Conservation (phyloP, 2,329 filamentous ascomycete genomes). For the Penicillium sp. region DNA sequence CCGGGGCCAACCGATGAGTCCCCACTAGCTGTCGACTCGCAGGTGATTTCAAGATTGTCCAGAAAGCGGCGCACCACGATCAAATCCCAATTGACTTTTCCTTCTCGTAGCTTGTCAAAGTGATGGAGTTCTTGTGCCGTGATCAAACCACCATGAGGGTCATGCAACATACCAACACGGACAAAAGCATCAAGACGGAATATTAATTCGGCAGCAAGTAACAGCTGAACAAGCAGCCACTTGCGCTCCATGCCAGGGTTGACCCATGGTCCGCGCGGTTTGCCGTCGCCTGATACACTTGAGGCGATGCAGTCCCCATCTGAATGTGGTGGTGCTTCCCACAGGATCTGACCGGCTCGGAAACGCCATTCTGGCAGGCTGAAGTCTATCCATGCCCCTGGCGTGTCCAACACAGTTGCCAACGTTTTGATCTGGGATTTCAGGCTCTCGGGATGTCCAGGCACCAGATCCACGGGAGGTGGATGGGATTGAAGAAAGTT, state of each 20-base stretch:
- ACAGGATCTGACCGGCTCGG: constrained; percentile 47
- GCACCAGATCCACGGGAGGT: constrained; percentile 22
- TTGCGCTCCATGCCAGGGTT: constrained; percentile 46
- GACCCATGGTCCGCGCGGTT: constrained; percentile 23
- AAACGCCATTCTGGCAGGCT: constrained; percentile 48
- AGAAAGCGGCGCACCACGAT: constrained; percentile 53
- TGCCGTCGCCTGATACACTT: constrained; percentile 2
- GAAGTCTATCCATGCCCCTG: constrained; percentile 49
- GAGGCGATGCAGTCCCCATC: constrained; percentile 34
- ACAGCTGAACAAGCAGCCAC: constrained; percentile 54
- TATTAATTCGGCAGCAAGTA: constrained; percentile 54
- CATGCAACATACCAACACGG: constrained; percentile 41
- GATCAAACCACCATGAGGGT: constrained; percentile 40
- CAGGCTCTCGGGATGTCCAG: constrained; percentile 34
- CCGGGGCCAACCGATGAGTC: constrained; percentile 2
- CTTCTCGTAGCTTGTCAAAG: constrained; percentile 48
- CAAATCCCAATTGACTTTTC: constrained; percentile 57
- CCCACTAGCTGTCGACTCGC: no score
- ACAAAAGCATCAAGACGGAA: constrained; percentile 52
- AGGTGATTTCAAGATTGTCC: constrained; percentile 48
- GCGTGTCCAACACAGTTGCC: constrained; percentile 42
- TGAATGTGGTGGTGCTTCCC: constrained; percentile 38
- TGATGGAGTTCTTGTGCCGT: constrained; percentile 45
- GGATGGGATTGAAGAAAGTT: constrained; percentile 40
- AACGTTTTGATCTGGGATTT: constrained; percentile 48